These are phyloP conservation scores for Trichoderma brevicompactum DNA, from an alignment of 2,329 filamentous ascomycete genomes.

Conservation along the genomic window DNA sequence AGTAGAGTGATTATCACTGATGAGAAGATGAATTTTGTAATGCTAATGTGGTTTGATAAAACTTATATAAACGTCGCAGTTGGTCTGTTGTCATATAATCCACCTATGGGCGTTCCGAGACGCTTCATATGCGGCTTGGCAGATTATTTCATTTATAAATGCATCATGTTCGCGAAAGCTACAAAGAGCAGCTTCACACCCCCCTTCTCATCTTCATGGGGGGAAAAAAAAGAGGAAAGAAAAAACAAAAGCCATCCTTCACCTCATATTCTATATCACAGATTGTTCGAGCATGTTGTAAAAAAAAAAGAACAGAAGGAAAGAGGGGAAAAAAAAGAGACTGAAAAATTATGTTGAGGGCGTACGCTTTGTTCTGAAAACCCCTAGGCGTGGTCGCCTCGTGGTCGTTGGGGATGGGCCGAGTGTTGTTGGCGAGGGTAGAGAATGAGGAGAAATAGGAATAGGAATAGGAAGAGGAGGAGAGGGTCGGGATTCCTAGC, in stretches of 20 bases:
- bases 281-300: not conserved
- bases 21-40: not conserved
- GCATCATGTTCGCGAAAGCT: not conserved
- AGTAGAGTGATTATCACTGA: no score
- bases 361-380: not conserved
- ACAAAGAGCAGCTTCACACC: not conserved
- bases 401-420: not conserved
- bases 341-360: not conserved
- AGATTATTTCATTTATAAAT: not conserved
- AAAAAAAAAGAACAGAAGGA: not conserved
- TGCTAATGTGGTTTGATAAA: not conserved
- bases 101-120: no score
- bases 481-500: slow-evolving; percentile 25
- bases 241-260: not conserved
- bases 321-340: not conserved
- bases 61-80: no score
- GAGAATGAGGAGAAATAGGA: not conserved
- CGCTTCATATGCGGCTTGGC: no score
- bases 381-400: not conserved
- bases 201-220: no score
- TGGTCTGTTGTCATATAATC: no score
- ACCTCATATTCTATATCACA: slow-evolving; percentile 11
- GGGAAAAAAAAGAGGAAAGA: not conserved
- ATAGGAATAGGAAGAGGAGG: not conserved
- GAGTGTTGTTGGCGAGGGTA: not conserved